These are phyloP conservation scores for Xylariaceae sp. DNA, from an alignment of 2,329 filamentous ascomycete species.

Conservation along the genomic window DNA sequence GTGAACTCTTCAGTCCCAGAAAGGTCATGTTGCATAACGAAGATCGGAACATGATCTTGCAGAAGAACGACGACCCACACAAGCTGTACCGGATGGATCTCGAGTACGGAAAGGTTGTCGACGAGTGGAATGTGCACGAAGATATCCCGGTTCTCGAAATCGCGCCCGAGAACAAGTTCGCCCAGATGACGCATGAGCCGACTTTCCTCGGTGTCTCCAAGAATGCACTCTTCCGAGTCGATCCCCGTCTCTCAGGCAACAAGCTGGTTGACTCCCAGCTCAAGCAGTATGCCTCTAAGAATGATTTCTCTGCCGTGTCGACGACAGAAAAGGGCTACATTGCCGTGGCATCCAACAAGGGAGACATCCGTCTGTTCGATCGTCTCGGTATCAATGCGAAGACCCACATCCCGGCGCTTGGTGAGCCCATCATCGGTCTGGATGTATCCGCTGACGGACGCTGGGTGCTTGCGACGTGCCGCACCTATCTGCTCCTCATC, in stretches of 20 bases:
- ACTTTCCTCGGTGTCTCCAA: constrained; percentile 90
- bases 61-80: constrained; percentile 78
- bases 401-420: constrained; percentile 90
- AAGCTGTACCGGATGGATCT: constrained; percentile 96
- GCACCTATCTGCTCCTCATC: constrained; percentile 89
- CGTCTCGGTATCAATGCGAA: constrained; percentile 95
- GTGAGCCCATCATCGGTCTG: constrained; percentile 89
- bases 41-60: constrained; percentile 83
- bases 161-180: constrained; percentile 94
- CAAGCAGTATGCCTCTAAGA: constrained; percentile 96
- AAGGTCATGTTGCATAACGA: constrained; percentile 96
- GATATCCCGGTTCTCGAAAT: constrained; percentile 91
- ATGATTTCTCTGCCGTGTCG: constrained; percentile 89
- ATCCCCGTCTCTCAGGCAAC: constrained; percentile 81
- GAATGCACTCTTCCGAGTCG: constrained; percentile 89
- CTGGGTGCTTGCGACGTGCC: constrained; percentile 91
- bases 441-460: constrained; percentile 94
- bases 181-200: constrained; percentile 92
- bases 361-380: constrained; percentile 94
- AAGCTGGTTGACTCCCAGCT: constrained; percentile 91
- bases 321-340: constrained; percentile 97
- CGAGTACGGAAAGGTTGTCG: constrained; percentile 94
- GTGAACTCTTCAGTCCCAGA: constrained; percentile 84
- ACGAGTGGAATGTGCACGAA: constrained; percentile 98
- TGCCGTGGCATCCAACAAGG: constrained; percentile 95